phyloP scores from a whole-genome alignment of 208 protist species.

The Acanthamoeba divionensis region DNA sequence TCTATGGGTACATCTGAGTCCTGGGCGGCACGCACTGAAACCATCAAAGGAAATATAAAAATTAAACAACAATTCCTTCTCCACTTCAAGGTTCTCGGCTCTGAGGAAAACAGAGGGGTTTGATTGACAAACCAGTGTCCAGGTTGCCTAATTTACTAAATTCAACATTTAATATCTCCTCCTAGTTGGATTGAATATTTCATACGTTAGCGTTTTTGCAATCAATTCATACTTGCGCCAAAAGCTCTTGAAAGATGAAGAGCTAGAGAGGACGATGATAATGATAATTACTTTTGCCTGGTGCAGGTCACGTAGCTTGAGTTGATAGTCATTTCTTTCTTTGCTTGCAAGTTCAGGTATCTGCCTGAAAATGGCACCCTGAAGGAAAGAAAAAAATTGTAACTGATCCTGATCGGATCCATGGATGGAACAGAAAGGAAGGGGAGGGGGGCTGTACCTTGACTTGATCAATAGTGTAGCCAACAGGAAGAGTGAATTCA shows the following conservation, averaged over 20 bases:
- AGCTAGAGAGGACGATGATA: not conserved
- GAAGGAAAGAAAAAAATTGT: not conserved
- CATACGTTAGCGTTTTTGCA: too few species aligned
- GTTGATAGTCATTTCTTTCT: slow-evolving; percentile 36
- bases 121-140: too few species aligned
- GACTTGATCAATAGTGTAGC: slow-evolving; percentile 43
- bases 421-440: not conserved
- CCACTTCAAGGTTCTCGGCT: too few species aligned
- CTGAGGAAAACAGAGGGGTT: too few species aligned
- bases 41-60: too few species aligned
- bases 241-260: not conserved
- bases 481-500: slow-evolving; percentile 30
- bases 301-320: slow-evolving; percentile 17
- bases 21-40: not conserved
- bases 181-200: too few species aligned
- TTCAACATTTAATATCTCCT: slow-evolving; percentile 49
- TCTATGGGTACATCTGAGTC: not conserved
- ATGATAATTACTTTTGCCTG: not conserved
- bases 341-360: slow-evolving; percentile 34
- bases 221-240: too few species aligned
- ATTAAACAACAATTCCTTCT: too few species aligned
- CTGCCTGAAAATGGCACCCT: slow-evolving; percentile 43
- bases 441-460: not conserved
- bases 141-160: slow-evolving; percentile 40
- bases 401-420: too few species aligned